These are phyloP conservation scores for Cryptosporidium andersoni DNA, from an alignment of 169 alveolate genomes.

Conservation along the genomic window DNA sequence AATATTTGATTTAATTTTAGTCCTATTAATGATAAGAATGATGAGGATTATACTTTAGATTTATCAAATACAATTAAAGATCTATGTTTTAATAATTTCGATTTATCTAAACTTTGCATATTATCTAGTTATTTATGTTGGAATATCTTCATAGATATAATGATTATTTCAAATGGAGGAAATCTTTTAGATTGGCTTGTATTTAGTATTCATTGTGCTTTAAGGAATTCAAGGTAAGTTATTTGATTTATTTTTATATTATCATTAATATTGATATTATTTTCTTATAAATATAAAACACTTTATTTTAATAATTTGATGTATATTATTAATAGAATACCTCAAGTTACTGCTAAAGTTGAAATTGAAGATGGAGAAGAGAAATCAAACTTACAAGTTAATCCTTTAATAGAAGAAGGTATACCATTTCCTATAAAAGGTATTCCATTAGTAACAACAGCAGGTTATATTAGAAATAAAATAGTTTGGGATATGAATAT, in stretches of 20 bases:
- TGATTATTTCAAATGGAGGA: slow-evolving; percentile 42
- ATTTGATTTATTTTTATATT: neutral
- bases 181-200: slow-evolving; percentile 50
- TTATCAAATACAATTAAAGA: slow-evolving; percentile 27
- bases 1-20: neutral
- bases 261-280: neutral
- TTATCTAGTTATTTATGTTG: slow-evolving; percentile 25
- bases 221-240: slow-evolving; percentile 65
- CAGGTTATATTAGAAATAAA: slow-evolving; percentile 54
- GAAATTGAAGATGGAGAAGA: neutral
- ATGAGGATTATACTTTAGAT: slow-evolving; percentile 51
- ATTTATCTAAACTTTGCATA: slow-evolving; percentile 21
- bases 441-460: slow-evolving; percentile 38
- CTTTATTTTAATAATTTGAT: neutral
- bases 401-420: slow-evolving; percentile 28
- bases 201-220: slow-evolving; percentile 37
- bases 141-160: slow-evolving; percentile 53
- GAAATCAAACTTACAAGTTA: slow-evolving; percentile 3
- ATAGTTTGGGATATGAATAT: slow-evolving; percentile 66
- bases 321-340: neutral
- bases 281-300: neutral
- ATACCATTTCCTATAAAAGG: slow-evolving; percentile 26
- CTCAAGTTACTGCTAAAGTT: neutral
- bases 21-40: slow-evolving; percentile 11
- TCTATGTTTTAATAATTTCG: slow-evolving; percentile 41